Conservation (phyloP, 768 basidiomycete genomes). For the Inosperma sp. region DNA sequence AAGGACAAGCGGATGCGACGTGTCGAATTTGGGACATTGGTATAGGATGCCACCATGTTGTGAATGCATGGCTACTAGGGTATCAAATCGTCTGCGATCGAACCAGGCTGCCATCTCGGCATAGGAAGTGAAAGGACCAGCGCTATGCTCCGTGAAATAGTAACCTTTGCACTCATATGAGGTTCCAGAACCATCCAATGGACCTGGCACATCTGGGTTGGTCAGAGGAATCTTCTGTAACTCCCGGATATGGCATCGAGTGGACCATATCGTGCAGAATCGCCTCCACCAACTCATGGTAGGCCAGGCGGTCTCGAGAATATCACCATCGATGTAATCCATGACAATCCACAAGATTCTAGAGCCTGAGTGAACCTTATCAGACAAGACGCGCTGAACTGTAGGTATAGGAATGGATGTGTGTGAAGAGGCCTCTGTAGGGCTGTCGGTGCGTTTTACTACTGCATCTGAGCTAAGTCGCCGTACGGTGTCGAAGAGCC, state of each 20-base stretch:
- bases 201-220: slow-evolving; percentile 17
- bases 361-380: not conserved
- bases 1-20: slow-evolving; percentile 19
- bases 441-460: not conserved
- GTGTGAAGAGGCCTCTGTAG: not conserved
- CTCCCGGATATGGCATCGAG: slow-evolving; percentile 22
- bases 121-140: slow-evolving; percentile 28
- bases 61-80: not conserved
- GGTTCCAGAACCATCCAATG: slow-evolving; percentile 15
- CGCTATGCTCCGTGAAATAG: slow-evolving; percentile 22
- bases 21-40: slow-evolving; percentile 14
- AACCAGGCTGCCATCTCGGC: slow-evolving; percentile 23
- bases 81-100: slow-evolving; percentile 12
- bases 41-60: no score
- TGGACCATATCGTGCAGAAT: slow-evolving; percentile 16
- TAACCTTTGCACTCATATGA: slow-evolving; percentile 12
- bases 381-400: no score
- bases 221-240: slow-evolving; percentile 15
- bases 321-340: slow-evolving; percentile 23
- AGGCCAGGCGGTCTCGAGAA: slow-evolving; percentile 18
- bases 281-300: slow-evolving; percentile 14
- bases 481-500: no score
- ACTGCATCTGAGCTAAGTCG: slow-evolving; percentile 1
- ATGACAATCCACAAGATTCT: slow-evolving; percentile 18
- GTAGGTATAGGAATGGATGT: slow-evolving; percentile 17